Percentiles rank a stretch among this genome's conserved stretches.
Conservation (phyloP, 164 flowering plant species). For the Chimonanthus praecox region DNA sequence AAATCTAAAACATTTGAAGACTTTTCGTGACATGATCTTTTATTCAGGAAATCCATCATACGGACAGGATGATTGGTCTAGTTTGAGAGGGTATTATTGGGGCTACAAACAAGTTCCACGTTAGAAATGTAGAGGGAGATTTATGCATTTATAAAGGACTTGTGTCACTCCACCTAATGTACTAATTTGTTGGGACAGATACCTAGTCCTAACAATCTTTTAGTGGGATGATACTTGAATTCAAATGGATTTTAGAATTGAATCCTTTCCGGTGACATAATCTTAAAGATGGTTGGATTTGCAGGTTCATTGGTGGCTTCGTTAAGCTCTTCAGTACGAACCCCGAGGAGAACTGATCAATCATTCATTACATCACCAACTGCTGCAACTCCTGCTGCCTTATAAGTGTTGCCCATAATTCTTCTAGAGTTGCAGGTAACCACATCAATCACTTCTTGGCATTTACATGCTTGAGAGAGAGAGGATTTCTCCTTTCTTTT, state of each 20-base stretch:
- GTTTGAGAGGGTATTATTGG: neutral
- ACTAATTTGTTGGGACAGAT: neutral
- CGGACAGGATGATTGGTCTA: too few relatives aligned
- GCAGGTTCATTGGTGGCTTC: slow-evolving; percentile 17
- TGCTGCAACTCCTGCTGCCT: neutral
- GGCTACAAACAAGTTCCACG: neutral
- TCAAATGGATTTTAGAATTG: neutral
- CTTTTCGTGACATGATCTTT: neutral
- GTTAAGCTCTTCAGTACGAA: slow-evolving; percentile 9
- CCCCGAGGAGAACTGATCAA: neutral
- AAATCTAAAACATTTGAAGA: too few relatives aligned
- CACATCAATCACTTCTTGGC: neutral
- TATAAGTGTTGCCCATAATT: neutral
- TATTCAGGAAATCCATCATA: neutral
- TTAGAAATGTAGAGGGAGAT: too few relatives aligned
- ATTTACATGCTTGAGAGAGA: neutral
- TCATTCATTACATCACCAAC: neutral
- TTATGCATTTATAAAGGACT: too few relatives aligned
- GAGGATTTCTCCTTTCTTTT: neutral
- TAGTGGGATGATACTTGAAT: neutral
- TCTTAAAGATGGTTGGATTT: neutral
- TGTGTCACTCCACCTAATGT: neutral
- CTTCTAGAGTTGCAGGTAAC: slow-evolving; percentile 10
- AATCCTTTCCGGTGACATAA: neutral
- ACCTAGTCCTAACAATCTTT: neutral